Base-by-base conservation (phyloP, 2,329 filamentous ascomycete genomes). In the Cladosporium cucumerinum region DNA sequence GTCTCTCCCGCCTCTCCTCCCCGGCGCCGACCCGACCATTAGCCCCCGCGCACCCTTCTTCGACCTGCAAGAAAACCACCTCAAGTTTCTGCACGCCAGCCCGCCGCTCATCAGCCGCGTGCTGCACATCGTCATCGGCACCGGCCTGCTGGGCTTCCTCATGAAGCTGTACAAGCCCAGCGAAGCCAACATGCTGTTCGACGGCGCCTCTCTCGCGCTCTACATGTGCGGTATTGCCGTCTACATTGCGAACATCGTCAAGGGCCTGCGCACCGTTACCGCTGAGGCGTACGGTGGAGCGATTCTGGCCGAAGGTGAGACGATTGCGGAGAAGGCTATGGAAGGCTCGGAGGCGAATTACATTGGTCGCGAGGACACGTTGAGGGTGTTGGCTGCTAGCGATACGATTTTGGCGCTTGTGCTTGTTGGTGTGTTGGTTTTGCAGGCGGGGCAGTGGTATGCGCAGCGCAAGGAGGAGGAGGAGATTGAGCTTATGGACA, bases 391-490 rank as follows among this genome's bases (percentile, higher is more conserved):
- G 72, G 88, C 93, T 34, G 95, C 95, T 8, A 97, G 92, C 78
- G 97, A 99, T 79, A 98, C 95, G 3, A 99, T 99, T 75, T 80
- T 98, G 65, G 95, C 94, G 39, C 85, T 99, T 52, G 92, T 99
- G 32, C 80, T 99, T 61, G 89, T 98, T 3, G 95, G 95, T 5
- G 91, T 99, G 11, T 77, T 99, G 69, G 91, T 97, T 36, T 80
- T 99, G 74, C 95, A 99, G 86, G 92, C 92, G 23, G 95, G 95
- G 12, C 92, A 98, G 84, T 98, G 94, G 95, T 99, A 99, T 81
- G 95, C 95, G 28, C 93, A 98, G 85, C 86, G 91, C 75, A 96
- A 96, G 81, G 93, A 98, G 79, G 84, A 85, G 73, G 90, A 93
- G 76, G 93, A 97, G 78, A 83, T 85, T 64, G 87, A 86, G 74